Conservation (phyloP, 805 yeast genomes). For the Debaryomyces tyrocola region DNA sequence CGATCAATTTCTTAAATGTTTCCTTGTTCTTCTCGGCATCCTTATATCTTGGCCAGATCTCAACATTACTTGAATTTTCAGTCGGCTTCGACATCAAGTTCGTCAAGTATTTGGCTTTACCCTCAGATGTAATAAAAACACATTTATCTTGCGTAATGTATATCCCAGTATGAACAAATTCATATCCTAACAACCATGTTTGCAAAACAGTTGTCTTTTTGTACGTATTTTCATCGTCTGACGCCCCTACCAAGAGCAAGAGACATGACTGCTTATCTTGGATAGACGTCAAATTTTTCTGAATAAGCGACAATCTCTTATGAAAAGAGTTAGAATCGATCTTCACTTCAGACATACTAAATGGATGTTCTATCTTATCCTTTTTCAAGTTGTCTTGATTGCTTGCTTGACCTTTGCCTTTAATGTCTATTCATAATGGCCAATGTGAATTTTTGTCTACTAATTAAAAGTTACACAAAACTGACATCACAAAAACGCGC, state of each 20-base stretch:
- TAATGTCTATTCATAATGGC: background rate
- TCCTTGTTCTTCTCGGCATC: constrained; percentile 73
- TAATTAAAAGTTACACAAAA: constrained; percentile 1
- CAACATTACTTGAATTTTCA: constrained; percentile 40
- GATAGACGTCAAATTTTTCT: constrained; percentile 28
- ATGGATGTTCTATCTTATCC: background rate
- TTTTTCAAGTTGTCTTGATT: background rate
- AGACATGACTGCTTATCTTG: constrained; percentile 24
- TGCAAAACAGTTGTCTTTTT: constrained; percentile 85
- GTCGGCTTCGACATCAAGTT: constrained; percentile 49
- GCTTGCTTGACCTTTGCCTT: background rate
- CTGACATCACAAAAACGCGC: constrained; percentile 1
- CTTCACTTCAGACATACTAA: constrained; percentile 57
- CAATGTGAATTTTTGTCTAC: background rate
- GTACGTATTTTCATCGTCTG: constrained; percentile 86
- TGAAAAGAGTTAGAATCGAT: constrained; percentile 55
- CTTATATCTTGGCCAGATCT: constrained; percentile 75
- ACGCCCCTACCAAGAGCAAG: constrained; percentile 76
- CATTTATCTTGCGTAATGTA: constrained; percentile 60
- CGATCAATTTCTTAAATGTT: constrained; percentile 59
- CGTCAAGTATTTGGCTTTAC: constrained; percentile 78
- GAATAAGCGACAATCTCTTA: constrained; percentile 47
- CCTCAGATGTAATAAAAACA: constrained; percentile 72
- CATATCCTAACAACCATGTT: constrained; percentile 91
- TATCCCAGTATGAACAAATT: constrained; percentile 88